Evolutionary conservation across 345 rosid genomes (phyloP).

Genomic region (Trapa bicornis): DNA sequence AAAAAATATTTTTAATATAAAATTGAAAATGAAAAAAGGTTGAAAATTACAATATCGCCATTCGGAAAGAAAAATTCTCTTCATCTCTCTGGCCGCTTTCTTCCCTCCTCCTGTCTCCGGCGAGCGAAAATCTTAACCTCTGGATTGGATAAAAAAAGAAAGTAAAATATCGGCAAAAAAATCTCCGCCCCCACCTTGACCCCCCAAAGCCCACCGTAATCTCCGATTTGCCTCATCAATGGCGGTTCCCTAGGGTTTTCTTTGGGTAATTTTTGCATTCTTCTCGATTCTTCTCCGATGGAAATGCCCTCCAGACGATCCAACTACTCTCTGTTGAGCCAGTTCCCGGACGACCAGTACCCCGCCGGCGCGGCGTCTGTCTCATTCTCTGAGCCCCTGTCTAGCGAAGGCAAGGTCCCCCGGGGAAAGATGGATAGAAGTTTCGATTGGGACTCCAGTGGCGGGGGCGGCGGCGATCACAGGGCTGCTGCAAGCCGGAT

Average conservation of each 20-base stretch:
- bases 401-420: constrained; percentile 39
- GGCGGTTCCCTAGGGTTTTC: constrained; percentile 37
- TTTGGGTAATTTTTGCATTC: constrained; percentile 17
- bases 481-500: constrained; percentile 32
- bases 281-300: constrained; percentile 24
- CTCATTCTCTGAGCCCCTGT: constrained; percentile 47
- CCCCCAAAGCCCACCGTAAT: too few species aligned
- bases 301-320: constrained; percentile 90
- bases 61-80: too few species aligned
- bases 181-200: too few species aligned
- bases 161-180: too few species aligned
- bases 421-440: constrained; percentile 38
- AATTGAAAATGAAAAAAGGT: too few species aligned
- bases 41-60: too few species aligned
- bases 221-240: constrained; percentile 13
- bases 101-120: too few species aligned
- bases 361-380: constrained; percentile 41
- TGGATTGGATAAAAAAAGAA: too few species aligned
- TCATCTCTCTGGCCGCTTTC: too few species aligned
- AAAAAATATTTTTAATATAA: too few species aligned
- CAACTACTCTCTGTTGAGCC: constrained; percentile 70
- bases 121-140: too few species aligned
- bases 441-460: constrained; percentile 58
- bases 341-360: constrained; percentile 59
- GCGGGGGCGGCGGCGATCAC: constrained; percentile 33